Conservation (phyloP, 257 asterid species). For the Ajuga chamaepitys region DNA sequence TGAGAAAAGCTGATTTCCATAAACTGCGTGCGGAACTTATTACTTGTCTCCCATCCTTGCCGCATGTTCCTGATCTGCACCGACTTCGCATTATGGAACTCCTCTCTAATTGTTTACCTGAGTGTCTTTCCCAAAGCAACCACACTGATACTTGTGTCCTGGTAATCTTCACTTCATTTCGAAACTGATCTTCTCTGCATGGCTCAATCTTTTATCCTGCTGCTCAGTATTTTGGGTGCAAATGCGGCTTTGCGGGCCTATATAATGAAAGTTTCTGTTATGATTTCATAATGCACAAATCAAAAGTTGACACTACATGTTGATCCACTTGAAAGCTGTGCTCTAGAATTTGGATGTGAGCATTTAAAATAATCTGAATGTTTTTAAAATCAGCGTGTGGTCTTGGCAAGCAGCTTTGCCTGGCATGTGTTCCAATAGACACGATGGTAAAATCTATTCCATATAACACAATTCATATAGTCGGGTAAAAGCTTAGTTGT, state of each 20-base stretch:
- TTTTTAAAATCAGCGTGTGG: too few species aligned
- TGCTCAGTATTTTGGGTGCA: neutral
- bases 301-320: neutral
- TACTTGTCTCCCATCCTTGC: conserved; percentile 74
- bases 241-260: neutral
- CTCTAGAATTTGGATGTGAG: neutral
- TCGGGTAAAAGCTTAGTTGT: too few species aligned
- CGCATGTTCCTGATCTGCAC: conserved; percentile 70
- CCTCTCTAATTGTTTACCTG: conserved; percentile 73
- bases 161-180: conserved; percentile 38
- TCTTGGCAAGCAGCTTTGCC: too few species aligned
- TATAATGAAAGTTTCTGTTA: neutral
- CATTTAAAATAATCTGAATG: neutral
- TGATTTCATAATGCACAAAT: neutral
- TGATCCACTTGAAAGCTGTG: neutral
- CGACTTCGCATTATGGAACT: conserved; percentile 51
- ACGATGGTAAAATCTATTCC: too few species aligned
- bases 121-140: conserved; percentile 53
- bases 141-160: conserved; percentile 57
- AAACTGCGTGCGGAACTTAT: conserved; percentile 52
- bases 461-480: too few species aligned
- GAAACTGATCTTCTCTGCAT: conserved; percentile 2
- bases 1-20: conserved; percentile 73
- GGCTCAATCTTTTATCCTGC: conserved; percentile 4
- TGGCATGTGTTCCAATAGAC: too few species aligned